Evolutionary conservation across 179 eudicot genomes (phyloP).

Genomic region (Silene noctiflora): DNA sequence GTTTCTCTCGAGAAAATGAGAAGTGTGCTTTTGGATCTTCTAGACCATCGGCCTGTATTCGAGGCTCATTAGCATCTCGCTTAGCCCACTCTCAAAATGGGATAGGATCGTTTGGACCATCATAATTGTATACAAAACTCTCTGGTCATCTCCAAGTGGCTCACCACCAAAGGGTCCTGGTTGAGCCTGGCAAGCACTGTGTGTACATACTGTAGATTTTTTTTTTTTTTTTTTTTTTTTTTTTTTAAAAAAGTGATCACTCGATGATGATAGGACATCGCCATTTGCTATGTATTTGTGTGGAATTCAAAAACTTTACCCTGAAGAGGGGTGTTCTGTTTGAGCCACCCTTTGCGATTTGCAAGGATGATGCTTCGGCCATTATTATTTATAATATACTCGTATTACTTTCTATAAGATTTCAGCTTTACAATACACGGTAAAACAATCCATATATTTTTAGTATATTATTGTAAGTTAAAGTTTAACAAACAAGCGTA

Average conservation of each 20-base stretch:
- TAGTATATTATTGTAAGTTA: too few species aligned
- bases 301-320: neutral
- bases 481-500: too few species aligned
- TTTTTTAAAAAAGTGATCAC: neutral
- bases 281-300: slow-evolving; percentile 6
- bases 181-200: neutral
- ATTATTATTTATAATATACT: too few species aligned
- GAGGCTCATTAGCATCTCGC: slow-evolving; percentile 22
- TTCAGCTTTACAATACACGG: too few species aligned
- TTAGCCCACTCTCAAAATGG: neutral
- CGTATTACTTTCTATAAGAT: too few species aligned
- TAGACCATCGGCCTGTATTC: slow-evolving; percentile 49
- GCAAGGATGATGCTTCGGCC: too few species aligned
- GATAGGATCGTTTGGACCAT: neutral
- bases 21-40: slow-evolving; percentile 56
- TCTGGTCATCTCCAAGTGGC: neutral
- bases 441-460: too few species aligned
- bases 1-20: slow-evolving; percentile 89
- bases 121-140: neutral
- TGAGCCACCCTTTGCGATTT: too few species aligned
- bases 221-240: neutral
- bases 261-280: neutral
- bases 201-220: neutral
- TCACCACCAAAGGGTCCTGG: neutral
- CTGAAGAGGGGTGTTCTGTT: neutral